Percentiles rank a stretch among this genome's conserved stretches.
These are phyloP conservation scores for Yamadazyma sp. DNA, from an alignment of 805 yeast species.

Conservation along the genomic window DNA sequence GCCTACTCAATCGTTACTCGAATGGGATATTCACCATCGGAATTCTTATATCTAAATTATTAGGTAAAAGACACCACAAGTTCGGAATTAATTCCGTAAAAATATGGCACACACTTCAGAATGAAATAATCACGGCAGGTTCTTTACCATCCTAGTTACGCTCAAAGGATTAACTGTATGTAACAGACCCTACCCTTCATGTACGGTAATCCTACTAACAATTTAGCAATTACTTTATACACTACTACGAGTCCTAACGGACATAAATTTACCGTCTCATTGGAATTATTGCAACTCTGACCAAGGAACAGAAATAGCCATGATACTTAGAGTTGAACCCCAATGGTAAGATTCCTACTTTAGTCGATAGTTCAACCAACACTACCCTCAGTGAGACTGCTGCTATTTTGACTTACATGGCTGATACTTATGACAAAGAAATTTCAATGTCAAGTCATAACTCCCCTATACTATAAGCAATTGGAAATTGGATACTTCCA, in stretches of 20 bases:
- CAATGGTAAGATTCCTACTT: conserved; percentile 63
- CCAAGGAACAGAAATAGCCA: conserved; percentile 50
- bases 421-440: conserved; percentile 58
- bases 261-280: conserved; percentile 36
- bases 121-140: too few species aligned
- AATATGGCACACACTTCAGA: too few species aligned
- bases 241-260: conserved; percentile 45
- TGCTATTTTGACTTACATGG: conserved; percentile 58
- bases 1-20: too few species aligned
- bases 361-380: conserved; percentile 44
- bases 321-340: conserved; percentile 60
- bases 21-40: too few species aligned
- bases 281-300: conserved; percentile 45
- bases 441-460: conserved; percentile 39
- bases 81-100: too few species aligned
- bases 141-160: too few species aligned
- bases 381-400: conserved; percentile 56
- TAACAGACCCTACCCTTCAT: not conserved
- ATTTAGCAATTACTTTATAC: conserved; percentile 18
- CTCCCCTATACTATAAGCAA: conserved; percentile 49
- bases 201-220: not conserved
- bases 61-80: too few species aligned
- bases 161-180: not conserved
- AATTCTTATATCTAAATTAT: too few species aligned
- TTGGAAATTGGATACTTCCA: conserved; percentile 57